Conservation (phyloP, 345 rosid genomes). For the Dovyalis caffra region DNA sequence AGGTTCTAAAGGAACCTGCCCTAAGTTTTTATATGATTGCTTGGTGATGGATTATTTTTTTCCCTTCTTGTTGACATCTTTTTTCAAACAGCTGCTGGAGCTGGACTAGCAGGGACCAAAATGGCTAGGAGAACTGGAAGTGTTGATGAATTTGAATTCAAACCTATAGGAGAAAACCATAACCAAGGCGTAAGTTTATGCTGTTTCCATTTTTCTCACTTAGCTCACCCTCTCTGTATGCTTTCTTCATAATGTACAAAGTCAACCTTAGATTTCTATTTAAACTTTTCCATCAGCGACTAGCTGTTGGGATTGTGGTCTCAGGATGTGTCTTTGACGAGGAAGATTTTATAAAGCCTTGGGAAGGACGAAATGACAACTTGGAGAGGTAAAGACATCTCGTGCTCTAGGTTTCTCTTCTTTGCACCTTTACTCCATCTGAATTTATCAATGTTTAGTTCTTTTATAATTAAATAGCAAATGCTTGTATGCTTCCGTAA, state of each 20-base stretch:
- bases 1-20: not conserved
- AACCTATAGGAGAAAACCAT: conserved; percentile 75
- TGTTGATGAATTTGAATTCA: conserved; percentile 90
- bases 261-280: conserved; percentile 24
- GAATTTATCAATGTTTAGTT: not conserved
- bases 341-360: conserved; percentile 80
- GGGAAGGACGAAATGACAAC: conserved; percentile 80
- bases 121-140: conserved; percentile 87
- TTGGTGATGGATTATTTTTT: not conserved
- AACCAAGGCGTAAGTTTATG: conserved; percentile 66
- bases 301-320: conserved; percentile 83
- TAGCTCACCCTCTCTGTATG: too few species aligned
- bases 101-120: conserved; percentile 91
- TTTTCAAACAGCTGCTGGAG: conserved; percentile 82
- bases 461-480: not conserved
- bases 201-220: not conserved
- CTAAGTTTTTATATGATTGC: not conserved
- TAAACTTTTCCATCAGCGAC: conserved; percentile 50
- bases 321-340: conserved; percentile 72
- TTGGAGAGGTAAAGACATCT: conserved; percentile 64
- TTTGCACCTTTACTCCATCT: not conserved
- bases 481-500: not conserved
- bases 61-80: not conserved
- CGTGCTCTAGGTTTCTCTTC: conserved; percentile 3
- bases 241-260: conserved; percentile 2